Conservation (phyloP, 176 grass and related monocot species). For the Triticum timopheevii region DNA sequence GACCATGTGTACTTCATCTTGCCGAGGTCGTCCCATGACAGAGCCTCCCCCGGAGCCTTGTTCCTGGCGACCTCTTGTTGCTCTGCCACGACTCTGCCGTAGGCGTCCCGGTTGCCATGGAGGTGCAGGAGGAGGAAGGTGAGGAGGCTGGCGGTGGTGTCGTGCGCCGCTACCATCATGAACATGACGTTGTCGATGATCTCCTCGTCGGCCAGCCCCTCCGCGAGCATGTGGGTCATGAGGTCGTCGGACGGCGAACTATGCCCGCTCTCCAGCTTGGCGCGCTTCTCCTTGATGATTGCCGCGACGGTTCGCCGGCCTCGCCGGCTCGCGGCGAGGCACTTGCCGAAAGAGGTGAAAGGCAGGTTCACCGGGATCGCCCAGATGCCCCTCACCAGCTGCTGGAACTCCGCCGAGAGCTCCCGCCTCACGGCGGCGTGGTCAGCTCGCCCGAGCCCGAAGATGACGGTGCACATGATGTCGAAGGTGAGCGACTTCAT, state of each 20-base stretch:
- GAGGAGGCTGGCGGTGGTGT: constrained; percentile 37
- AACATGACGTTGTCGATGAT: constrained; percentile 43
- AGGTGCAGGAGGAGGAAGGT: constrained; percentile 48
- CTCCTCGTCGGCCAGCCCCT: constrained; percentile 30
- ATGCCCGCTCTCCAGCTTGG: neutral
- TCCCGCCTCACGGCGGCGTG: neutral
- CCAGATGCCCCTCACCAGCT: constrained; percentile 28
- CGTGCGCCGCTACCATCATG: constrained; percentile 35
- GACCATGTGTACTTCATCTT: constrained; percentile 37
- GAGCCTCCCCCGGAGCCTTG: neutral
- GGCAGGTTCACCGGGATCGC: constrained; percentile 32
- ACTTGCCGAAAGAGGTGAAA: constrained; percentile 29
- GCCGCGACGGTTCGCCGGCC: neutral
- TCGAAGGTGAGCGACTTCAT: constrained; percentile 48
- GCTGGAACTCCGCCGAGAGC: constrained; percentile 29
- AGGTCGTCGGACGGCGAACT: constrained; percentile 17
- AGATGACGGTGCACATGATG: constrained; percentile 32
- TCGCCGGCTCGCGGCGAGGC: constrained; percentile 38
- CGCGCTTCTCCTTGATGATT: constrained; percentile 1
- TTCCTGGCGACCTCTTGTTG: neutral
- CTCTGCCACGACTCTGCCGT: neutral
- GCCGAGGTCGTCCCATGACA: neutral
- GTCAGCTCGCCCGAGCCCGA: constrained; percentile 11
- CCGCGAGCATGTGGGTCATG: constrained; percentile 25
- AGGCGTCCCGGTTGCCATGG: neutral